A percentile compares a stretch with the other conserved stretches of the same genome.
These are phyloP conservation scores for Umbelopsis sp. DNA, from an alignment of 192 early-diverging fungal genomes.

Conservation along the genomic window DNA sequence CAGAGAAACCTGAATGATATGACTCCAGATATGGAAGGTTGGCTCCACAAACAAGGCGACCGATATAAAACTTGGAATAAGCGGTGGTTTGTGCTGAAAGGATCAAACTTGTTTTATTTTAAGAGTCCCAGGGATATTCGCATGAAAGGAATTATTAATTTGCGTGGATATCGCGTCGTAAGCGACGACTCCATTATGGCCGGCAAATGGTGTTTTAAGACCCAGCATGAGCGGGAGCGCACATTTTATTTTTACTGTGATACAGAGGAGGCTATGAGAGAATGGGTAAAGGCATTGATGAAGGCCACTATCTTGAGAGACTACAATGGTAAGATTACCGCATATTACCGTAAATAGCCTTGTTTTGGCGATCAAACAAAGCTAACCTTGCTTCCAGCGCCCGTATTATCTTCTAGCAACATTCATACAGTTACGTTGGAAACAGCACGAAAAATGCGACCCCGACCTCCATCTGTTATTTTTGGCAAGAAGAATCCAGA, in stretches of 20 bases:
- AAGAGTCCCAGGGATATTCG: slow-evolving; percentile 49
- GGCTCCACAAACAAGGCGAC: slow-evolving; percentile 57
- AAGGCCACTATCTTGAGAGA: slow-evolving; percentile 66
- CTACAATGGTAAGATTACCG: slow-evolving; percentile 33
- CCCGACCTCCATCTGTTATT: slow-evolving; percentile 49
- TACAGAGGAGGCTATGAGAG: slow-evolving; percentile 45
- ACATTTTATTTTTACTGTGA: slow-evolving; percentile 64
- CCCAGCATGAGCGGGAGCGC: slow-evolving; percentile 56
- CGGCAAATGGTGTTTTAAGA: slow-evolving; percentile 67
- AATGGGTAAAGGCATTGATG: slow-evolving; percentile 63
- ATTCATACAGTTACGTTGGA: slow-evolving; percentile 56
- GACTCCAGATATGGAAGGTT: slow-evolving; percentile 54
- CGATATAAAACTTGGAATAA: slow-evolving; percentile 59
- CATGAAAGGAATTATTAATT: slow-evolving; percentile 62
- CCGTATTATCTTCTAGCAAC: slow-evolving; percentile 58
- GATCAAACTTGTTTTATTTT: slow-evolving; percentile 55
- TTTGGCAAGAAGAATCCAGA: slow-evolving; percentile 29
- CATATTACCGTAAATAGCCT: background rate
- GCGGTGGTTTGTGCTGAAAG: slow-evolving; percentile 62
- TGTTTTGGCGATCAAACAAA: slow-evolving; percentile 1
- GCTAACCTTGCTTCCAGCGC: slow-evolving; percentile 31
- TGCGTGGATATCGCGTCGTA: slow-evolving; percentile 62
- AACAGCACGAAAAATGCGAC: slow-evolving; percentile 51
- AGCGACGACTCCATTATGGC: slow-evolving; percentile 57
- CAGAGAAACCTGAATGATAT: slow-evolving; percentile 16